phyloP scores from a whole-genome alignment of 2,329 filamentous ascomycete species.

The Pseudonectria buxi region DNA sequence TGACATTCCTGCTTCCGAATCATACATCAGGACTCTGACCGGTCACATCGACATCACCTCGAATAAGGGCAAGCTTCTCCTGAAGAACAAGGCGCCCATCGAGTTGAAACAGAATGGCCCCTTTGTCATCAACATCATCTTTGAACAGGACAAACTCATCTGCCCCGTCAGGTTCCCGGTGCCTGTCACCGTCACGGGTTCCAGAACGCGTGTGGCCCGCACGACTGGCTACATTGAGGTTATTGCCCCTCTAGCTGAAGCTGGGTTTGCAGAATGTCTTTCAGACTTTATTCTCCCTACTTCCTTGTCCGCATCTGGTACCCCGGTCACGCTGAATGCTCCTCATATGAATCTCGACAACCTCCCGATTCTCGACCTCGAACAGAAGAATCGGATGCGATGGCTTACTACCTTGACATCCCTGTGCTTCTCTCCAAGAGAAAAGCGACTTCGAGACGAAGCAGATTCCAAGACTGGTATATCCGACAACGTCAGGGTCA shows the following conservation, averaged over 20 bases:
- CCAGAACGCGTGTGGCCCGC: constrained; percentile 36
- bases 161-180: constrained; percentile 33
- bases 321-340: constrained; percentile 33
- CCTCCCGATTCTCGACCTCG: constrained; percentile 36
- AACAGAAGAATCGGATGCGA: constrained; percentile 24
- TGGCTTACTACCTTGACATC: constrained; percentile 35
- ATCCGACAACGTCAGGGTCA: constrained; percentile 28
- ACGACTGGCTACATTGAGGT: constrained; percentile 40
- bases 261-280: constrained; percentile 18
- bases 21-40: constrained; percentile 29
- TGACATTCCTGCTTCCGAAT: constrained; percentile 23
- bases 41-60: constrained; percentile 34
- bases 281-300: constrained; percentile 32
- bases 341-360: constrained; percentile 38
- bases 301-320: constrained; percentile 14
- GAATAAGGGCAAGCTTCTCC: constrained; percentile 27
- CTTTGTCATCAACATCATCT: constrained; percentile 34
- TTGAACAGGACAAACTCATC: constrained; percentile 26
- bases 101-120: constrained; percentile 32
- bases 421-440: constrained; percentile 35
- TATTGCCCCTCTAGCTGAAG: constrained; percentile 27
- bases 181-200: constrained; percentile 30
- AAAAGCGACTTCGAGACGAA: constrained; percentile 30
- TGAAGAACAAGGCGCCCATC: constrained; percentile 32
- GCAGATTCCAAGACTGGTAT: constrained; percentile 15